Base-by-base conservation (phyloP, 202 grass and related monocot species). In the Setaria viridis region DNA sequence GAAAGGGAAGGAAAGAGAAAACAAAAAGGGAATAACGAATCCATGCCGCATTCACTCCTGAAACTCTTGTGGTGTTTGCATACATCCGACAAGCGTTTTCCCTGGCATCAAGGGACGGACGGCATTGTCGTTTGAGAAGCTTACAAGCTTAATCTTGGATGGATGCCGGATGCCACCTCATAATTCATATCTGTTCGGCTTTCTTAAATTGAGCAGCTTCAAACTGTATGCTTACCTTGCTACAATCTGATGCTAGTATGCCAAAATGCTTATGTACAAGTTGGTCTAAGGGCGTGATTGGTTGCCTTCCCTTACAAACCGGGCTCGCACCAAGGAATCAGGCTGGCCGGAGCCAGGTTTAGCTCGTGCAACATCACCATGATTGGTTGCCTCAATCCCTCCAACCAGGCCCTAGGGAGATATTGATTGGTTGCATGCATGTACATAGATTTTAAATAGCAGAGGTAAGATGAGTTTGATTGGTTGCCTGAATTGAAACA, bases 121-220 rank as follows among this genome's bases (percentile, higher is more conserved):
- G 30, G 3, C 30, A 3, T 60, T 83, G 81, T 83, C 43, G 17
- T 74, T 68, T 66, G 47, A 20, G 72, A 56, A 76, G 4, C 46
- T 39, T 65, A 74, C 32, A 75, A 74, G 46, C 32, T 29, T 58
- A 43, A 9, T 49, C 25, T 48, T 13, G 25, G 50, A 60, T 1
- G 25, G 35, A 15, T 74, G 71, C 71, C 30, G 32, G 29, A 53
- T 51, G 47, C 6, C 70, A 35, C 62, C 32, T 65, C 62, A 35
- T 17, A 20, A 2, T 15, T 39, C 15, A 37, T 55, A 73, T 62
- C 11, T 64, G 2, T 11, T 35, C 3, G 4, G 19, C 32, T 80
- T 82, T 59, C 14, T 33, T 39, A 41, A 67, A 62, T 6, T 10
- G 34, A 41, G 2, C 15, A 19, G 2, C 34, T 67, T 14, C 63